phyloP scores from a whole-genome alignment of 805 yeast species.

The Priceomyces fermenticarens region DNA sequence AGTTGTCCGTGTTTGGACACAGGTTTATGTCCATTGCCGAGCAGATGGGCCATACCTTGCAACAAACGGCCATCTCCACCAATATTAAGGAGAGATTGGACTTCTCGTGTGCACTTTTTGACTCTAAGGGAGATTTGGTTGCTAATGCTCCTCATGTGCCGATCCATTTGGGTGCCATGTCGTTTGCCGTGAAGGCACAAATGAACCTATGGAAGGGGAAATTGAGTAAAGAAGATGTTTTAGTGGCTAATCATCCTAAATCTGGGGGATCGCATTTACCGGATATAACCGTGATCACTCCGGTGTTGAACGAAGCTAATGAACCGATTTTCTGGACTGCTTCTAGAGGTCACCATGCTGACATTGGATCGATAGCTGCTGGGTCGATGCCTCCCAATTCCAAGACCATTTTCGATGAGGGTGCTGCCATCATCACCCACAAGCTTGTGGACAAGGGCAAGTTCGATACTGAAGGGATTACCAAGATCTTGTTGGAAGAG shows the following conservation, averaged over 20 bases:
- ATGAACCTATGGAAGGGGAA: conserved; percentile 38
- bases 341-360: conserved; percentile 90
- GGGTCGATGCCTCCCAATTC: conserved; percentile 93
- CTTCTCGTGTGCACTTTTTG: conserved; percentile 45
- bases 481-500: conserved; percentile 56
- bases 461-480: conserved; percentile 67
- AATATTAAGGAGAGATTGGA: conserved; percentile 45
- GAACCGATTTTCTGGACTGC: conserved; percentile 79
- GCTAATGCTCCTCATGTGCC: conserved; percentile 48
- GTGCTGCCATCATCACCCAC: conserved; percentile 77
- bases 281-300: conserved; percentile 82
- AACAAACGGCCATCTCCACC: conserved; percentile 44
- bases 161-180: conserved; percentile 47
- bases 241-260: conserved; percentile 38
- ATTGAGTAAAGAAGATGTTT: conserved; percentile 39
- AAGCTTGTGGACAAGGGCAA: conserved; percentile 62
- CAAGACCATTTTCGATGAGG: conserved; percentile 77
- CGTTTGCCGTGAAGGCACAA: conserved; percentile 45
- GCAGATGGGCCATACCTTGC: conserved; percentile 45
- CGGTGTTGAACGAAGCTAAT: conserved; percentile 49
- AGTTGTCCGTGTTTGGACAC: conserved; percentile 40
- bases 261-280: conserved; percentile 38
- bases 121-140: conserved; percentile 39
- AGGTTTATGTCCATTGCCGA: conserved; percentile 39
- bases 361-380: conserved; percentile 83